Base-by-base conservation (phyloP, 108 stramenopile genomes). In the Skeletonema tropicum region DNA sequence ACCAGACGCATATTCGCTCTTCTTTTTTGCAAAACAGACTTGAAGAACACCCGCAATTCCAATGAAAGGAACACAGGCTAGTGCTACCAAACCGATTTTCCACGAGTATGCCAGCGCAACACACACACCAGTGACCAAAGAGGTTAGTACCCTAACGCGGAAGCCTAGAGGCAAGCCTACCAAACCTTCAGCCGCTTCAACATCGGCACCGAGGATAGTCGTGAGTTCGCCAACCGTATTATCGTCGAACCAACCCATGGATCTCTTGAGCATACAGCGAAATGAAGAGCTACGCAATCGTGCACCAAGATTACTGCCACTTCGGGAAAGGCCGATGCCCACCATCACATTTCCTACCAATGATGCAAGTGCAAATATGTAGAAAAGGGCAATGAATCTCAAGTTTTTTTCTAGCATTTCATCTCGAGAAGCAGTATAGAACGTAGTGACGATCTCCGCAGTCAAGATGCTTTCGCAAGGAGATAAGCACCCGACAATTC, bases 201-300 rank as follows among this genome's bases (percentile, higher is more conserved):
- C 64, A 58, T 82, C 81, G 5, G 71, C 81, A 23, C 57, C 64
- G 3, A 82, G 55, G 15, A 76, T 26, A 6, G 59, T 61, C 3
- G 81, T 82, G 21, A 82, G 76, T 23, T 82, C 81, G 11, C 81
- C 81, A 21, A 64, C 73, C 1, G 61, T 77, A 32, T 77, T 63
- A 11, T 82, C 64, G 21, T 82, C 81, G 49, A 77, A 82, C 81
- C 81, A 82, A 2, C 81, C 81, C 76, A 82, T 77, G 6, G 57
- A 60, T 3, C 66, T 60, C 39, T 73, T 29, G 7, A 82, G 65
- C 75, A 82, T 82, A 1, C 59, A 30, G 49, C 63, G 45, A 65
- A 82, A 82, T 3, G 76, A 71, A 38, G 36, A 14, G 19, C 10
- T 59, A 7, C 81, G 75, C 42, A 82, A 19, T 30, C 74, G 64